Evolutionary conservation across 2,329 filamentous ascomycete genomes (phyloP).

Genomic region (Pseudocercospora pini-densiflorae): DNA sequence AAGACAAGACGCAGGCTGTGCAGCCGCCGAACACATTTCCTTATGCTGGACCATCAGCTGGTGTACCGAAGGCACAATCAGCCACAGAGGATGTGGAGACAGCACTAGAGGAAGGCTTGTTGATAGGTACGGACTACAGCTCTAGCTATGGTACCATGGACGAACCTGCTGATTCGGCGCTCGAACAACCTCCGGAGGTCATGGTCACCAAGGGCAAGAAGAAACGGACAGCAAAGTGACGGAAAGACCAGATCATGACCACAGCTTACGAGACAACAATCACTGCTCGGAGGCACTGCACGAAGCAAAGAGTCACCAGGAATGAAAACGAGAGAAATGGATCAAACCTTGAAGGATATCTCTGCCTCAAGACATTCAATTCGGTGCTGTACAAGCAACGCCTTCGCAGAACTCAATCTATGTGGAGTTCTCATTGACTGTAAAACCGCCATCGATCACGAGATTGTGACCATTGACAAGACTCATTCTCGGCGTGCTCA

Average conservation of each 20-base stretch:
- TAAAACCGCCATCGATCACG: constrained; percentile 32
- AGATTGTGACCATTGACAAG: constrained; percentile 34
- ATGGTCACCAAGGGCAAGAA: constrained; percentile 20
- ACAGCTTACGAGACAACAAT: background rate
- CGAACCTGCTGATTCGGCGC: constrained; percentile 10
- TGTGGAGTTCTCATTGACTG: constrained; percentile 31
- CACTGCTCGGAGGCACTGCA: background rate
- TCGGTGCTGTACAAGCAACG: background rate
- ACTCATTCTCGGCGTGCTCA: constrained; percentile 34
- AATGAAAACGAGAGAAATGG: background rate
- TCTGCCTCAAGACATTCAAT: background rate
- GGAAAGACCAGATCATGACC: too few species aligned
- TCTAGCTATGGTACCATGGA: constrained; percentile 14
- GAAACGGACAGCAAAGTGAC: background rate
- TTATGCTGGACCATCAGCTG: constrained; percentile 3
- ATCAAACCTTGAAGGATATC: background rate
- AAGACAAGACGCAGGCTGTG: background rate
- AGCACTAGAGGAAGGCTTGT: constrained; percentile 19
- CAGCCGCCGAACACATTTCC: constrained; percentile 1
- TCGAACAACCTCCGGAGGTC: constrained; percentile 19
- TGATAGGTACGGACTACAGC: constrained; percentile 17
- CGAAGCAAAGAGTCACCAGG: too few species aligned
- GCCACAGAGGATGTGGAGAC: background rate
- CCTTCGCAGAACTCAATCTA: background rate
- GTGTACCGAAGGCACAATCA: too few species aligned